A percentile compares a stretch with the other conserved stretches of the same genome.
Conservation (phyloP, 2,329 filamentous ascomycete species). For the Lasiodiplodia sp. region DNA sequence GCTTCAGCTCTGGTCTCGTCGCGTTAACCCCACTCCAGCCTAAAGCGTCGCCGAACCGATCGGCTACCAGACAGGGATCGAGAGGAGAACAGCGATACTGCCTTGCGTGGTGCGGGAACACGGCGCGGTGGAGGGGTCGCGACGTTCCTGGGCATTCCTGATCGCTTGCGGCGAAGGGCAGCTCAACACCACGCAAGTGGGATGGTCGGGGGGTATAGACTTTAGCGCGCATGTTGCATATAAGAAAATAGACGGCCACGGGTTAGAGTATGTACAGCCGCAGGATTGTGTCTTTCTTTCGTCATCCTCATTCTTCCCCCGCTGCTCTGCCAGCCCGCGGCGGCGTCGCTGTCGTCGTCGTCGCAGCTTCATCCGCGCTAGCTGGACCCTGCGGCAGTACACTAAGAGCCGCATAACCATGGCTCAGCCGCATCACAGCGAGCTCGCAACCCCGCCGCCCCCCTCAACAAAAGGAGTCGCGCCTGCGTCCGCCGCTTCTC, state of each 20-base stretch:
- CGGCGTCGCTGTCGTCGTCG: not conserved
- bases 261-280: slow-evolving; percentile 2
- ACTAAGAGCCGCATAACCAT: slow-evolving; percentile 26
- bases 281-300: slow-evolving; percentile 10
- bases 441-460: not conserved
- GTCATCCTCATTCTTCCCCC: not conserved
- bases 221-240: slow-evolving; percentile 26
- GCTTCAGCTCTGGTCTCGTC: not conserved
- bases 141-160: slow-evolving; percentile 25
- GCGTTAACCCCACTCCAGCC: not conserved
- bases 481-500: not conserved
- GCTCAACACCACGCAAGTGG: slow-evolving; percentile 28
- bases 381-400: not conserved
- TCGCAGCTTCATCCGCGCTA: slow-evolving; percentile 13
- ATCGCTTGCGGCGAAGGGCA: slow-evolving; percentile 18
- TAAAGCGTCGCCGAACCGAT: slow-evolving; percentile 2
- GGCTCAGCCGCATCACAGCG: not conserved
- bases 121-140: not conserved
- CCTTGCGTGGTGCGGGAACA: not conserved
- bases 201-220: slow-evolving; percentile 25
- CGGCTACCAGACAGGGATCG: not conserved
- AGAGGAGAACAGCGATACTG: not conserved
- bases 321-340: not conserved
- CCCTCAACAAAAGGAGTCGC: not conserved
- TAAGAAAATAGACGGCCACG: slow-evolving; percentile 21